Evolutionary conservation across 768 basidiomycete genomes (phyloP), one percentile per base, ranked within the genome.

Genomic region (Lactarius sanguifluus): DNA sequence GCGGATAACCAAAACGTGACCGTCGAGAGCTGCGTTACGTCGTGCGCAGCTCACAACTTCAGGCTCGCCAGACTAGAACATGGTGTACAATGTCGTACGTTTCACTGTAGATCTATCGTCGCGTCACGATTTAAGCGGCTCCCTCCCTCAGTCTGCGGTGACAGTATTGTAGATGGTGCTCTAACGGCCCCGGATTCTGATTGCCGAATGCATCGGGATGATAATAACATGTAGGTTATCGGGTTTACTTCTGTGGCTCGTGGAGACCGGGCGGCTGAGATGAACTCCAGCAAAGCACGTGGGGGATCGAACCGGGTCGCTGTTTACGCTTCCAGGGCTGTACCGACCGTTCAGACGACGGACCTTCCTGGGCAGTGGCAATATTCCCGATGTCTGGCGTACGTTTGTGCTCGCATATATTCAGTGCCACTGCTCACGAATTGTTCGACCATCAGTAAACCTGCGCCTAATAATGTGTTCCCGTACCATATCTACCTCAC

Each of bases 191-290:
- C 78, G 1, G 82, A 82, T 2, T 75, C 77, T 4, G 81, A 81
- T 41, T 96, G 94, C 72, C 85, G 82, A 73, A 90, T 88, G 88
- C 81, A 79, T 0, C 94, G 94, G 67, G 81, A 81, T 23, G 92
- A 91, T 25, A 86, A 86, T 64, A 43, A 84, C 10, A 79, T 83
- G 90, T 89, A 69, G 70, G 87, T 74, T 1, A 12, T 15, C n/a
- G 25, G 18, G 8, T 18, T 32, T 30, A 13, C 3, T 23, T 43
- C 5, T 25, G 23, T 23, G 10, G n/a, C 23, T 32, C 20, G 18
- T 40, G 47, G 54, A 43, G 30, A 36, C 41, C 23, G 25, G 0
- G 56, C 9, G 12, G 40, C 40, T 59, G 65, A 61, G 65, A 28
- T 38, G 6, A 13, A 38, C 65, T 38, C 54, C 64, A 88, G 86